A percentile compares a stretch with the other conserved stretches of the same genome.
phyloP scores from a whole-genome alignment of 306 rosid species.

The Glycine soja region DNA sequence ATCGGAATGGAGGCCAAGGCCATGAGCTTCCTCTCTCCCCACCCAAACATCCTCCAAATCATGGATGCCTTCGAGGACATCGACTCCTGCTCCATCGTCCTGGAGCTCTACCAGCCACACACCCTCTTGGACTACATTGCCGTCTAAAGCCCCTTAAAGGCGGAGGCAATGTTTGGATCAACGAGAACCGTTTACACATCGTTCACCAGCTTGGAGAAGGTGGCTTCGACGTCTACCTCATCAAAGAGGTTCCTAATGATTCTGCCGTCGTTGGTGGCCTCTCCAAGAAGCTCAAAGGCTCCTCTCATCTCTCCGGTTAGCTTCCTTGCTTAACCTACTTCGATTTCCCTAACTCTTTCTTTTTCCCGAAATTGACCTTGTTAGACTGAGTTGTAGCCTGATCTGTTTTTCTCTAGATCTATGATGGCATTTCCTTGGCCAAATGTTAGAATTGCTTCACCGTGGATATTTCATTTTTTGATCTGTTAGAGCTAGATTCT shows the following conservation, averaged over 20 bases:
- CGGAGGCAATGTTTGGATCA: slow-evolving; percentile 98
- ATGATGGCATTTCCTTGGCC: background rate
- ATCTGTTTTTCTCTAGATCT: slow-evolving; percentile 50
- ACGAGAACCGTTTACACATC: slow-evolving; percentile 87
- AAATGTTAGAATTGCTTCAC: slow-evolving; percentile 1
- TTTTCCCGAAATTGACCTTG: background rate
- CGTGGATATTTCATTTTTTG: slow-evolving; percentile 4
- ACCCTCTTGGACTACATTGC: too few species aligned
- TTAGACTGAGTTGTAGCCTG: background rate
- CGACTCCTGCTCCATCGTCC: too few species aligned
- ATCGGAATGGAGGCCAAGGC: too few species aligned
- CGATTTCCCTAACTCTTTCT: too few species aligned
- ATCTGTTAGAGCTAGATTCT: slow-evolving; percentile 35
- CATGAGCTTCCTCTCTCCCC: too few species aligned
- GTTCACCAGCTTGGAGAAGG: slow-evolving; percentile 97
- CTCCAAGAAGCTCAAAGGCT: slow-evolving; percentile 74
- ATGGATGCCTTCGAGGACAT: too few species aligned
- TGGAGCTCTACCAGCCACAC: too few species aligned
- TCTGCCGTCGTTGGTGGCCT: slow-evolving; percentile 56
- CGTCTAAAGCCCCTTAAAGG: slow-evolving; percentile 68
- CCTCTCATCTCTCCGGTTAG: slow-evolving; percentile 82
- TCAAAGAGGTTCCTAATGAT: slow-evolving; percentile 74
- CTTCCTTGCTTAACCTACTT: slow-evolving; percentile 14
- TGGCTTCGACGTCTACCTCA: slow-evolving; percentile 85
- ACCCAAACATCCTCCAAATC: too few species aligned